Conservation (phyloP, 1,284 basidiomycete genomes). For the Cryptococcus sp. region DNA sequence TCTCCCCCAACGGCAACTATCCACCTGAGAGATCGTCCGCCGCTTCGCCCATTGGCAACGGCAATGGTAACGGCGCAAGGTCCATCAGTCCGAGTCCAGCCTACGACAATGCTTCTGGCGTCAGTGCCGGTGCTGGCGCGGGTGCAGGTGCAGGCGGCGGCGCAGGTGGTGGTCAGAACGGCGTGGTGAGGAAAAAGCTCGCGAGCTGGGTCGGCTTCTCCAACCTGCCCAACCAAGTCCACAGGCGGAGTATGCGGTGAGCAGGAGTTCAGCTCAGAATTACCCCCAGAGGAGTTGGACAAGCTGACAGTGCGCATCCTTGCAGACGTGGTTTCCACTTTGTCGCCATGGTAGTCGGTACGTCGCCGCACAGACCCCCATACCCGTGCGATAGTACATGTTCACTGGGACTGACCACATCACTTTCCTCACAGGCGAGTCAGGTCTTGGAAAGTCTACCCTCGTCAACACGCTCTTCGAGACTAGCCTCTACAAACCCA, state of each 20-base stretch:
- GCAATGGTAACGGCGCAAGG: not conserved
- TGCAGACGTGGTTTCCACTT: slow-evolving; percentile 87
- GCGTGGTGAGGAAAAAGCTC: slow-evolving; percentile 46
- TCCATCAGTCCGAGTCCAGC: slow-evolving; percentile 6
- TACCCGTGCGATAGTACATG: slow-evolving; percentile 3
- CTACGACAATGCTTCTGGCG: not conserved
- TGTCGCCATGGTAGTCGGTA: slow-evolving; percentile 93
- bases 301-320: not conserved
- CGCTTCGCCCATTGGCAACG: slow-evolving; percentile 16
- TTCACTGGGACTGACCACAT: not conserved
- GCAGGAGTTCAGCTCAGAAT: slow-evolving; percentile 21
- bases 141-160: not conserved
- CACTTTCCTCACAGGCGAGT: slow-evolving; percentile 74
- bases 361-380: slow-evolving; percentile 50
- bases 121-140: not conserved
- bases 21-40: not conserved
- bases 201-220: slow-evolving; percentile 68
- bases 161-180: not conserved
- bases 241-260: slow-evolving; percentile 85
- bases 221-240: slow-evolving; percentile 95
- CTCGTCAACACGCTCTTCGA: slow-evolving; percentile 97
- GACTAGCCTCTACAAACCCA: slow-evolving; percentile 85
- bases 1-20: not conserved
- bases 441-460: slow-evolving; percentile 95
- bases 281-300: not conserved